phyloP scores from a whole-genome alignment of 345 rosid genomes.

The Eucalyptus leucophloia region DNA sequence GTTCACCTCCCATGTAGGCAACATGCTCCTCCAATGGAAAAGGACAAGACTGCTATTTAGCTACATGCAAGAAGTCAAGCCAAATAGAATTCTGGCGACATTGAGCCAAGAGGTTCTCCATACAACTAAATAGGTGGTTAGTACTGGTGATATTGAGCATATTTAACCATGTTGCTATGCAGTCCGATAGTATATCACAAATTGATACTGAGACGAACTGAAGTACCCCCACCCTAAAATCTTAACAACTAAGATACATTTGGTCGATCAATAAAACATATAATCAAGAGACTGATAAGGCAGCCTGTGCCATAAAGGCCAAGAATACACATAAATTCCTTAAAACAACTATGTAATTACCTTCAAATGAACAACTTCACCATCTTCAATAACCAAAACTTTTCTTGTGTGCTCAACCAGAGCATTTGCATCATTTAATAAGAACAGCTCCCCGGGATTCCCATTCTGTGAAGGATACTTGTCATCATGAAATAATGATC shows the following conservation, averaged over 20 bases:
- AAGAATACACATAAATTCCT: neutral
- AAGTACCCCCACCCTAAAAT: neutral
- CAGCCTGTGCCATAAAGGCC: neutral
- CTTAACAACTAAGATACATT: neutral
- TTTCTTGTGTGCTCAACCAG: conserved; percentile 88
- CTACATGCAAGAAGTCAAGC: neutral
- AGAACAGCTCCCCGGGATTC: conserved; percentile 70
- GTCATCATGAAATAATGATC: conserved; percentile 51
- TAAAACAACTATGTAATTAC: conserved; percentile 8
- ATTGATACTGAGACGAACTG: neutral
- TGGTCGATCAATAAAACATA: neutral
- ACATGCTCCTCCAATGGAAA: neutral
- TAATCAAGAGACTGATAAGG: neutral
- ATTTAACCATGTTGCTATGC: neutral
- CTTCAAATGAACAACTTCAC: conserved; percentile 87
- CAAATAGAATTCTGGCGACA: neutral
- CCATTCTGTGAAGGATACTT: conserved; percentile 50
- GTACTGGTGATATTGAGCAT: neutral
- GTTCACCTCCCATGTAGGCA: no score
- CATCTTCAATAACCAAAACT: conserved; percentile 87
- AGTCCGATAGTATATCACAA: neutral
- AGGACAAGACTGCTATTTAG: neutral
- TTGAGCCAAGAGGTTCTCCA: neutral
- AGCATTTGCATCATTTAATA: conserved; percentile 86
- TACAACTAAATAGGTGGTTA: neutral